Evolutionary conservation across 1,284 basidiomycete species (phyloP), one percentile per base, ranked within the genome.

Genomic region (Puccinia triticina): DNA sequence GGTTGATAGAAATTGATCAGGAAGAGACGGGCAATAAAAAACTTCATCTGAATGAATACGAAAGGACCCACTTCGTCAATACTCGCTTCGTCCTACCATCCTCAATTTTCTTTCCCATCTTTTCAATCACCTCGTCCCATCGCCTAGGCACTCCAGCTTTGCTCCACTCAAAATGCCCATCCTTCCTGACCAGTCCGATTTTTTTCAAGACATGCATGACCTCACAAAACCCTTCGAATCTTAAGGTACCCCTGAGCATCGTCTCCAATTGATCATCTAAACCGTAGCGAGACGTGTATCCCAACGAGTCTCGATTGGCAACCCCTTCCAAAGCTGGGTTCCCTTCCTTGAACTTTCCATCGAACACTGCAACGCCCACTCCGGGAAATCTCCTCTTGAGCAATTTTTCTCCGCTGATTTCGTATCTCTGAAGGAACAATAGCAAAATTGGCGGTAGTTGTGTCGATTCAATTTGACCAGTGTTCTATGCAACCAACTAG

Each of bases 261-360:
- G 94, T 93, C 73, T 89, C 88, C 82, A 93, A 85, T 1, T 88
- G 88, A 34, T 66, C 34, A 34, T 66, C 84, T 10, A 95, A 89
- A 1, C 90, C 89, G 87, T 98, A 98, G 26, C 90, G 90, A 46
- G 90, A 88, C 1, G 90, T 90, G 86, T 97, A 98, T 0, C 90
- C 89, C 18, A 95, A 87, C 84, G 94, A 94, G 87, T 97, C 91
- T 55, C 96, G 89, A 88, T 98, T 98, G 23, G 96, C 92, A 29
- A 97, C 88, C 0, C 95, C 95, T 86, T 98, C 95, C 43, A 98
- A 88, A 67, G 89, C 90, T 66, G 95, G 89, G 1, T 67, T 77
- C 18, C 76, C 76, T 23, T 77, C 61, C 23, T 46, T 66, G 29
- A 72, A 81, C 43, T 72, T 37, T 74, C 91, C 90, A 29, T 90